These are phyloP conservation scores for Daedaleopsis nitida DNA, from an alignment of 768 basidiomycete species.

Conservation along the genomic window DNA sequence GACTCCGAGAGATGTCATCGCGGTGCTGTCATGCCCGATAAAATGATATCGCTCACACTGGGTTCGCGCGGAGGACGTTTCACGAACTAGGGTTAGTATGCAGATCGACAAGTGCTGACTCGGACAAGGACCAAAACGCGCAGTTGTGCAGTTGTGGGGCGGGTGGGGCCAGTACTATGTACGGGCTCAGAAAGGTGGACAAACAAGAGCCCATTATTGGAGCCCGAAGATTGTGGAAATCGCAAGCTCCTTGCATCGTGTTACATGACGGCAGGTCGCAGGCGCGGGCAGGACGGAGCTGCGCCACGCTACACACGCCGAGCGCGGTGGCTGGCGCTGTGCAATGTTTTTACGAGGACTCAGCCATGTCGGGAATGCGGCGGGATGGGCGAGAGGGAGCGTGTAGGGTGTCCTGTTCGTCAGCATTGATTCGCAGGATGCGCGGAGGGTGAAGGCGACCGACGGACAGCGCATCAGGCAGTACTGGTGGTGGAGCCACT, in stretches of 20 bases:
- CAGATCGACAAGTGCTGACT: not conserved
- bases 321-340: no score
- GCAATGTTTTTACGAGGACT: no score
- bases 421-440: not conserved
- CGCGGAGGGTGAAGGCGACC: not conserved
- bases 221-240: not conserved
- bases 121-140: not conserved
- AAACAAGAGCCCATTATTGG: not conserved
- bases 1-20: no score
- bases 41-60: no score
- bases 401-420: not conserved
- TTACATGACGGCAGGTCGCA: no score
- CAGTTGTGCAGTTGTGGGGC: not conserved
- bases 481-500: not conserved
- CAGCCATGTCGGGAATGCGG: no score
- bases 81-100: no score
- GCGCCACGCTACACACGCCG: no score
- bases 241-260: no score
- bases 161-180: not conserved
- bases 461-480: not conserved
- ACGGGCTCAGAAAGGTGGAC: not conserved
- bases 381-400: not conserved
- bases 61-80: no score
- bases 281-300: no score
- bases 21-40: no score